Base-by-base conservation (phyloP, 345 rosid genomes). In the Hirschfeldia incana region DNA sequence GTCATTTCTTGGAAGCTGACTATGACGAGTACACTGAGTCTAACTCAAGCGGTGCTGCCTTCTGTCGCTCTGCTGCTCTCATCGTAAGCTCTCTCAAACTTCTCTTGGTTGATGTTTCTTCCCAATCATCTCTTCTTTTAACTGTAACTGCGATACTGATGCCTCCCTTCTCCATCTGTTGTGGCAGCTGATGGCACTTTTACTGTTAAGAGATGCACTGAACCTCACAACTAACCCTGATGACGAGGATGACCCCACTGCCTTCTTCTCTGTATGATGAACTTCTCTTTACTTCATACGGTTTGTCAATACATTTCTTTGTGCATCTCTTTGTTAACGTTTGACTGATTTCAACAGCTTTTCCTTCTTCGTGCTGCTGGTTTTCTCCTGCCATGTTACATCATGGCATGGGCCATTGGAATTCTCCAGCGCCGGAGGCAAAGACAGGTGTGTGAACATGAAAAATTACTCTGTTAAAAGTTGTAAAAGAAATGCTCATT, bases 391-490 rank as follows among this genome's bases (percentile, higher is more conserved):
- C 98, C 99, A 2, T 95, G 99, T 82, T 95, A 93, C 80, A 90
- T 95, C 74, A 95, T 93, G 99, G 99, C 98, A 61, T 95, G 99
- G 99, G 98, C 97, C 74, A 89, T 95, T 37, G 89, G 97, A 78
- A 87, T 93, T 76, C 80, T 95, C 78, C 99, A 95, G 86, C 97
- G 91, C 3, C 88, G 99, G 27, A 88, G 98, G 80, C 97, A 91
- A 78, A 88, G 98, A 88, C 97, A 90, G 91, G 99, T 95, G 17
- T 95, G 17, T 62, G 82, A 30, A 28, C 63, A 68, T 2, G 1
- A 3, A 13, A 4, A 58, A 4, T 5, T 8, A 59, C 39, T 69
- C 30, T 67, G 8, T 69, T 27, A 26, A 36, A 53, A 26, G 2
- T 42, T 67, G 4, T 30, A 16, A n/a, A 27, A 61, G 2, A 34